Conservation (phyloP, 805 yeast species). For the Saccharomycodes ludwigii region DNA sequence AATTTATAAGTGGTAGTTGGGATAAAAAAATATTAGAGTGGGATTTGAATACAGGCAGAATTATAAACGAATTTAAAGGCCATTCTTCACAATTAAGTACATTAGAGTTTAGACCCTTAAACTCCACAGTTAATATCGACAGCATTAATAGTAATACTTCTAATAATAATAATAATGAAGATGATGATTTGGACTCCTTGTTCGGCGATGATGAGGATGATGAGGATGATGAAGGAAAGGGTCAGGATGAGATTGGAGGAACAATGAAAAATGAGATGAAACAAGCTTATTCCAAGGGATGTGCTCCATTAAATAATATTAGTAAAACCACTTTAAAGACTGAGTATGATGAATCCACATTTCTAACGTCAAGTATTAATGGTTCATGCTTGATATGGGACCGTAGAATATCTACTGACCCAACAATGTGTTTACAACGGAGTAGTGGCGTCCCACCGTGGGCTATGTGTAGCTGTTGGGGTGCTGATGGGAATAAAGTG, state of each 20-base stretch:
- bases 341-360: conserved; percentile 35
- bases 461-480: conserved; percentile 88
- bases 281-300: background rate
- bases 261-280: conserved; percentile 1
- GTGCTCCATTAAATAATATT: background rate
- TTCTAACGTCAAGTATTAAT: conserved; percentile 72
- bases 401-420: conserved; percentile 31
- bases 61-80: conserved; percentile 35
- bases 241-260: no score
- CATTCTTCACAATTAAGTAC: conserved; percentile 72
- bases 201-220: conserved; percentile 52
- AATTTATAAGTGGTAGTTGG: conserved; percentile 80
- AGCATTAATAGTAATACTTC: conserved; percentile 12
- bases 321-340: conserved; percentile 15
- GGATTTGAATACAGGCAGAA: conserved; percentile 71
- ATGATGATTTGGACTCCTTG: conserved; percentile 40
- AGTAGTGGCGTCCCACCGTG: conserved; percentile 78
- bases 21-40: conserved; percentile 69
- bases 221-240: conserved; percentile 23
- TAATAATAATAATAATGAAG: conserved; percentile 15
- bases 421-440: conserved; percentile 37
- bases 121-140: conserved; percentile 33
- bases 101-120: conserved; percentile 53
- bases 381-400: conserved; percentile 84
- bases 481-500: conserved; percentile 63